A percentile compares a stretch with the other conserved stretches of the same genome.
These are phyloP conservation scores for Tagetes erecta DNA, from an alignment of 129 eudicot genomes.

Conservation along the genomic window DNA sequence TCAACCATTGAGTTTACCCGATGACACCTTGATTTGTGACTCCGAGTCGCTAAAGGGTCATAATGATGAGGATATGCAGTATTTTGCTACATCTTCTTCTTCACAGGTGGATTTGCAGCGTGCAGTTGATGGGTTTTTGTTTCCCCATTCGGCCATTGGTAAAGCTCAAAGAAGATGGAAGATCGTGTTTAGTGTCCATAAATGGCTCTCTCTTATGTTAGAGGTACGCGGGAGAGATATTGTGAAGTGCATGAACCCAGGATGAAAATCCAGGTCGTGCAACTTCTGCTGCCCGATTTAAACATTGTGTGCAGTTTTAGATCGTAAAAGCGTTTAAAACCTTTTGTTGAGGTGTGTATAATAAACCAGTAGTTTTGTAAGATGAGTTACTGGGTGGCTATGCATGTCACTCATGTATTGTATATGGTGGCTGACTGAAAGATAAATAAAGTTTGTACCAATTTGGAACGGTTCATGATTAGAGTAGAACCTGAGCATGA, in stretches of 20 bases:
- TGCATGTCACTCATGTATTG: background rate
- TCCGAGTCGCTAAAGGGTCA: constrained; percentile 34
- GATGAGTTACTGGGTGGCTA: background rate
- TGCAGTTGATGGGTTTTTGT: constrained; percentile 45
- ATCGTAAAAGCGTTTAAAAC: constrained; percentile 24
- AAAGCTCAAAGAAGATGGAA: constrained; percentile 72
- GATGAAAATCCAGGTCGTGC: constrained; percentile 20
- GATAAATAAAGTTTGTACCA: constrained; percentile 18
- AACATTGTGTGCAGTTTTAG: constrained; percentile 39
- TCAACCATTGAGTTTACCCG: constrained; percentile 35
- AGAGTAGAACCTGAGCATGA: background rate
- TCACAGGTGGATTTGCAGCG: constrained; percentile 46
- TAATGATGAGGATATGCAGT: constrained; percentile 41
- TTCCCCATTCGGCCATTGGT: constrained; percentile 39
- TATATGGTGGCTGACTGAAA: constrained; percentile 17
- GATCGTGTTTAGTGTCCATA: constrained; percentile 52
- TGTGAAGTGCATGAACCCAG: constrained; percentile 19
- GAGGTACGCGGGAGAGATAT: constrained; percentile 37
- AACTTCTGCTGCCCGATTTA: constrained; percentile 35
- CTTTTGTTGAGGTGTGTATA: constrained; percentile 21
- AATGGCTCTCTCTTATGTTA: constrained; percentile 43
- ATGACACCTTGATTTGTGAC: constrained; percentile 44
- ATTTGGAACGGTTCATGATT: background rate
- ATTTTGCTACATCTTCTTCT: constrained; percentile 41
- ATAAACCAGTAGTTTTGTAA: constrained; percentile 26